Conservation (phyloP, 352 stramenopile genomes). For the Globisporangium paddicum region DNA sequence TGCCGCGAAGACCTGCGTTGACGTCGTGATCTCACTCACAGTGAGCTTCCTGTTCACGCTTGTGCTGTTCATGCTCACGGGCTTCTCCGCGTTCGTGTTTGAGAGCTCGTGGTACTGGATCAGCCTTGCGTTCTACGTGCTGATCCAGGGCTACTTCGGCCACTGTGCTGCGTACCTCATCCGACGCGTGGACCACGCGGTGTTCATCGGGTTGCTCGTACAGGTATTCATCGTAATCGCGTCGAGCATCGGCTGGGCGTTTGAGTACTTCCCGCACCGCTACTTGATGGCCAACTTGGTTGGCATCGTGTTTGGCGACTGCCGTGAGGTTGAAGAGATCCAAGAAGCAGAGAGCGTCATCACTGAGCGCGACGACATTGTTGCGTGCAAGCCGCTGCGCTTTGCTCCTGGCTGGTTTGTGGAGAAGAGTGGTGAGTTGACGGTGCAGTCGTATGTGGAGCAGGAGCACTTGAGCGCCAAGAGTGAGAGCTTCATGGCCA, state of each 20-base stretch:
- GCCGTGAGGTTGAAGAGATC: background rate
- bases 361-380: background rate
- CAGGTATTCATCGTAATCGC: slow-evolving; percentile 14
- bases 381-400: slow-evolving; percentile 11
- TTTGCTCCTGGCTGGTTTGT: slow-evolving; percentile 1
- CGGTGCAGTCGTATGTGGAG: slow-evolving; percentile 12
- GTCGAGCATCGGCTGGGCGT: slow-evolving; percentile 4
- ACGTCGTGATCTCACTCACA: slow-evolving; percentile 25
- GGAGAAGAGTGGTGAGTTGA: slow-evolving; percentile 1
- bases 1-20: slow-evolving; percentile 50
- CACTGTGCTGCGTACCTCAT: slow-evolving; percentile 9
- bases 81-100: slow-evolving; percentile 18
- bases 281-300: slow-evolving; percentile 14
- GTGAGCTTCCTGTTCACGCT: slow-evolving; percentile 16
- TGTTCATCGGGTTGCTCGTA: slow-evolving; percentile 4
- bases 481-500: slow-evolving; percentile 3
- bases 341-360: background rate
- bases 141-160: slow-evolving; percentile 11
- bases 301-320: slow-evolving; percentile 14
- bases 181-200: slow-evolving; percentile 5
- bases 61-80: slow-evolving; percentile 21
- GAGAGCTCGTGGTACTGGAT: slow-evolving; percentile 15
- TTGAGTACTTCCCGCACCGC: slow-evolving; percentile 10
- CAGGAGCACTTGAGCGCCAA: slow-evolving; percentile 2
- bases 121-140: slow-evolving; percentile 9